phyloP scores from a whole-genome alignment of 768 basidiomycete species.

The Cantharellus cinnabarinus region DNA sequence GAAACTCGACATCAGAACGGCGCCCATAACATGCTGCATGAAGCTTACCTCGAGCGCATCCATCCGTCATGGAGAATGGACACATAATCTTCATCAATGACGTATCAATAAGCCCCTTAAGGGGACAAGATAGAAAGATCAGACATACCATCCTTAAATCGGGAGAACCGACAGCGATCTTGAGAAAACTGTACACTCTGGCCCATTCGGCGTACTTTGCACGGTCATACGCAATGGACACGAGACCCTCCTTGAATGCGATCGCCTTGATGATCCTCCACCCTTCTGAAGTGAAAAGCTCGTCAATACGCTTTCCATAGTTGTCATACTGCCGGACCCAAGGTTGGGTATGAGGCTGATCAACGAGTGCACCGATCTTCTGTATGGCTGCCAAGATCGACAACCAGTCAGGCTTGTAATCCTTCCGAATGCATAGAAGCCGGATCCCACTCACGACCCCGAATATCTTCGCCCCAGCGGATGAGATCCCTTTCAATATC shows the following conservation, averaged over 20 bases:
- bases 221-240: constrained; percentile 48
- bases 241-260: constrained; percentile 41
- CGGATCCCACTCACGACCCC: constrained; percentile 19
- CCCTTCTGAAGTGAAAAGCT: constrained; percentile 47
- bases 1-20: not conserved
- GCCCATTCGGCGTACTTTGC: constrained; percentile 34
- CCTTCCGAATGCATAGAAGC: not conserved
- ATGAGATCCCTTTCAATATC: constrained; percentile 43
- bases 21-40: not conserved
- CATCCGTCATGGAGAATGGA: constrained; percentile 65
- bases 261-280: constrained; percentile 49
- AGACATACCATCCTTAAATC: constrained; percentile 36
- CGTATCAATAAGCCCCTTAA: not conserved
- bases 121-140: not conserved
- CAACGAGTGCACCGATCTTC: constrained; percentile 22
- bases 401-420: not conserved
- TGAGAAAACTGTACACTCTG: constrained; percentile 44
- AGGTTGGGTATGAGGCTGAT: constrained; percentile 22
- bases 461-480: constrained; percentile 25
- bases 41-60: constrained; percentile 35
- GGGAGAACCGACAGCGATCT: constrained; percentile 37
- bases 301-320: constrained; percentile 47
- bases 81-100: constrained; percentile 32
- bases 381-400: constrained; percentile 27
- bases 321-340: constrained; percentile 47